A percentile compares a stretch with the other conserved stretches of the same genome.
phyloP scores from a whole-genome alignment of 805 yeast species.

The Candida pini region DNA sequence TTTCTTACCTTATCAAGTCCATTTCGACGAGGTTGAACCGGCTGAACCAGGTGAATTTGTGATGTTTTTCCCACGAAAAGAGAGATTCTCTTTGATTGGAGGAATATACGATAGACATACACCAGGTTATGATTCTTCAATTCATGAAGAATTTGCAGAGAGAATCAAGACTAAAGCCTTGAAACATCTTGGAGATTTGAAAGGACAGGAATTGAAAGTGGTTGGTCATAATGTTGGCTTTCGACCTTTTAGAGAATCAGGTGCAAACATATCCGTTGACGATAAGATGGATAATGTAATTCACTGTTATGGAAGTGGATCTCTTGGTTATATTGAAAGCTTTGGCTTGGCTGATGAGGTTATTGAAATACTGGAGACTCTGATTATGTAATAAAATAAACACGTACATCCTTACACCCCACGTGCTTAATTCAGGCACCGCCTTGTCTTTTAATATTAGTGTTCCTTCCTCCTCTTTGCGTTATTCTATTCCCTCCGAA shows the following conservation, averaged over 20 bases:
- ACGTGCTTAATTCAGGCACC: too few relatives aligned
- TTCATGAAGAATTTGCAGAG: constrained; percentile 44
- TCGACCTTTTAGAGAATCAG: constrained; percentile 59
- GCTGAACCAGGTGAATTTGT: constrained; percentile 41
- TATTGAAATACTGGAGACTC: constrained; percentile 13
- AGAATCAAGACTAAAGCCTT: constrained; percentile 38
- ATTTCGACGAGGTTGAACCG: constrained; percentile 25
- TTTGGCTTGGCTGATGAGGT: constrained; percentile 51
- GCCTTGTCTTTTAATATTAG: too few relatives aligned
- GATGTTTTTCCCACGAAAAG: constrained; percentile 60
- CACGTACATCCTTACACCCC: too few relatives aligned
- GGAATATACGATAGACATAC: constrained; percentile 34
- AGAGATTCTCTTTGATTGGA: constrained; percentile 63
- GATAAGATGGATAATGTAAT: constrained; percentile 29
- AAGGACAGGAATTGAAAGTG: constrained; percentile 36
- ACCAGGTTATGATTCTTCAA: constrained; percentile 20
- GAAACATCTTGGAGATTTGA: constrained; percentile 49
- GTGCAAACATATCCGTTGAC: constrained; percentile 40
- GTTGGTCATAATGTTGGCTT: constrained; percentile 57
- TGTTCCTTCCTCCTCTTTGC: too few relatives aligned
- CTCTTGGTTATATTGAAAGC: constrained; percentile 31
- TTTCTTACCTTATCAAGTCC: constrained; percentile 32
- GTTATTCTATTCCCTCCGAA: too few relatives aligned
- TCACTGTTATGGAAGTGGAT: constrained; percentile 55
- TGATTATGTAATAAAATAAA: background rate